phyloP scores from a whole-genome alignment of 1,284 basidiomycete genomes.

The Cryptococcus hybrid region DNA sequence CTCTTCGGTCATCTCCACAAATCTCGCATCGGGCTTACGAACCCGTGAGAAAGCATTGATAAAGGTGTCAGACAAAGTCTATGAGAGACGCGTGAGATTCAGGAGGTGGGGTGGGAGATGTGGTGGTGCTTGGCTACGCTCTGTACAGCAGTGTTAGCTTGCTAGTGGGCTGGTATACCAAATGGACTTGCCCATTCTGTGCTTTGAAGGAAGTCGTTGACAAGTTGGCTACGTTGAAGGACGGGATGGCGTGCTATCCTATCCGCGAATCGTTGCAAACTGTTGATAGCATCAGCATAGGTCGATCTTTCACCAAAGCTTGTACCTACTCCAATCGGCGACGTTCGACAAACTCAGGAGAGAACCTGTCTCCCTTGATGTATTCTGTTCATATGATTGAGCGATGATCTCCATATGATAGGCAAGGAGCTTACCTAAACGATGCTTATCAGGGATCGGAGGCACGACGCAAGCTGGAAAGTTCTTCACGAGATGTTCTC shows the following conservation, averaged over 20 bases:
- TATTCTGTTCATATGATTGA: constrained; percentile 60
- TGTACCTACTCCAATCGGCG: constrained; percentile 74
- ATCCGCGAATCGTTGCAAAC: constrained; percentile 89
- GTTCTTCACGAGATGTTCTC: constrained; percentile 82
- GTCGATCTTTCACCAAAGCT: not conserved
- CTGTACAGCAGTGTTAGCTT: constrained; percentile 55
- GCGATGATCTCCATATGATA: too few species aligned
- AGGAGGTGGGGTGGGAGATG: constrained; percentile 77
- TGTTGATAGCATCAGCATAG: constrained; percentile 41
- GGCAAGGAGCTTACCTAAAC: constrained; percentile 50
- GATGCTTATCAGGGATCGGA: constrained; percentile 93
- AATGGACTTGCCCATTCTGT: constrained; percentile 74
- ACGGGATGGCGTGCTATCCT: constrained; percentile 89
- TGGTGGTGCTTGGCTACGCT: constrained; percentile 88
- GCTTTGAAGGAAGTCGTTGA: constrained; percentile 90
- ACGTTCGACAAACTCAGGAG: constrained; percentile 92
- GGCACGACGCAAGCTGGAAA: constrained; percentile 97
- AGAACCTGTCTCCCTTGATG: constrained; percentile 95
- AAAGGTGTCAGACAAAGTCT: constrained; percentile 93
- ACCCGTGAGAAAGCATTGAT: constrained; percentile 90
- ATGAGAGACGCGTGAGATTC: constrained; percentile 78
- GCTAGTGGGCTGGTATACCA: not conserved
- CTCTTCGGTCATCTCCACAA: constrained; percentile 82
- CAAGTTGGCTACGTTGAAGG: constrained; percentile 83
- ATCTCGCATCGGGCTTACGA: constrained; percentile 94